phyloP scores from a whole-genome alignment of 306 rosid genomes.

The Psophocarpus tetragonolobus region DNA sequence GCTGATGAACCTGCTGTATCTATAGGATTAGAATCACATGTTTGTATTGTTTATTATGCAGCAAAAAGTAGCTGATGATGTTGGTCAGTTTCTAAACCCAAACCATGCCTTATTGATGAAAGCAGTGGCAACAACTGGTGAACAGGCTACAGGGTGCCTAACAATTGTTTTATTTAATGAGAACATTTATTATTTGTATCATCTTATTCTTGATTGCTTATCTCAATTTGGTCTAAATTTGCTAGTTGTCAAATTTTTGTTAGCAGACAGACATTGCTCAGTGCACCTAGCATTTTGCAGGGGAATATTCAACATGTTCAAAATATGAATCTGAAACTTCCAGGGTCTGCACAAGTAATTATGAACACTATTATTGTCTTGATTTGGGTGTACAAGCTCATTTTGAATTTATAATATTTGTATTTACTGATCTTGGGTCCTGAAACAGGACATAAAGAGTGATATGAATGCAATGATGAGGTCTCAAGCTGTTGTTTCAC shows the following conservation, averaged over 20 bases:
- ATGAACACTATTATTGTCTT: conserved; percentile 22
- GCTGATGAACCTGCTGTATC: background rate
- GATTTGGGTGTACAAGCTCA: background rate
- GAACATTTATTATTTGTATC: conserved; percentile 24
- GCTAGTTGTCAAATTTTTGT: conserved; percentile 30
- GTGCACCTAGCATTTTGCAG: conserved; percentile 43
- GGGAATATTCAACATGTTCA: conserved; percentile 51
- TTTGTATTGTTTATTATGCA: conserved; percentile 41
- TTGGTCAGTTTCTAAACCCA: conserved; percentile 48
- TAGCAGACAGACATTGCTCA: conserved; percentile 59
- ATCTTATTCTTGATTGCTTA: background rate
- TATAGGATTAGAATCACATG: conserved; percentile 10
- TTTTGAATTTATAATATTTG: conserved; percentile 5
- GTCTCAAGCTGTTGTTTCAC: conserved; percentile 43
- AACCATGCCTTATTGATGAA: conserved; percentile 49
- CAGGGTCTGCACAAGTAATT: conserved; percentile 52
- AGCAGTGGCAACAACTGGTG: conserved; percentile 45
- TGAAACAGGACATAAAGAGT: conserved; percentile 57
- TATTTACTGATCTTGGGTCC: conserved; percentile 30
- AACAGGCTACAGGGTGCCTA: conserved; percentile 65
- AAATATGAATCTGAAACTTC: conserved; percentile 55
- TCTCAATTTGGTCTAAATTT: conserved; percentile 19
- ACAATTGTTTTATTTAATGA: conserved; percentile 10
- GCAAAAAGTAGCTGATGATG: conserved; percentile 51
- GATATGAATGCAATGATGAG: conserved; percentile 46